phyloP scores from a whole-genome alignment of 257 asterid species.

The Linderniella brevidens region DNA sequence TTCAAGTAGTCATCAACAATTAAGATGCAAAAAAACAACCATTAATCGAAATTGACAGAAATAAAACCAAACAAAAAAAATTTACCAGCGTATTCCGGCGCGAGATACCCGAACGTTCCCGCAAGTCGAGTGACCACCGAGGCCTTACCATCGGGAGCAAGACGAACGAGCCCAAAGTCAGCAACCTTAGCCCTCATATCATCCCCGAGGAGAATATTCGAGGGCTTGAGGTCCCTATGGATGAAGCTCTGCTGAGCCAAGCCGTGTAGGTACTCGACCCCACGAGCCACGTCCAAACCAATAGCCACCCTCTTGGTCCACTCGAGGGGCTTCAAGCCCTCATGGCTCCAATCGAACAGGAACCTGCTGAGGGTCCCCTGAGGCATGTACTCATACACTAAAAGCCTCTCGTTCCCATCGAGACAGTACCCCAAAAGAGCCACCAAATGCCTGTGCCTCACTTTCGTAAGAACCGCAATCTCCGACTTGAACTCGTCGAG shows the following conservation, averaged over 20 bases:
- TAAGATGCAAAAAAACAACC: too few relatives aligned
- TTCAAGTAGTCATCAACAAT: too few relatives aligned
- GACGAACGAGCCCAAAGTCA: slow-evolving; percentile 82
- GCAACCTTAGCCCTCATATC: slow-evolving; percentile 91
- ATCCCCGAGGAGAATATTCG: slow-evolving; percentile 76
- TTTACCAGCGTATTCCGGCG: slow-evolving; percentile 66
- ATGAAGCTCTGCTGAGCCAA: slow-evolving; percentile 84
- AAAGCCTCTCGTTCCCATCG: slow-evolving; percentile 61
- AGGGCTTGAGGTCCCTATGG: slow-evolving; percentile 82
- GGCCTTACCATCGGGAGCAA: slow-evolving; percentile 80
- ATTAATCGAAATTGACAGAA: not conserved
- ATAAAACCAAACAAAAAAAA: not conserved
- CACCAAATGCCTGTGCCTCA: slow-evolving; percentile 78
- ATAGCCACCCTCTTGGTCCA: slow-evolving; percentile 65
- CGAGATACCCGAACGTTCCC: slow-evolving; percentile 83
- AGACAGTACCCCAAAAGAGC: slow-evolving; percentile 71
- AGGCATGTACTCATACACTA: slow-evolving; percentile 80
- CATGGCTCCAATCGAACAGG: slow-evolving; percentile 57
- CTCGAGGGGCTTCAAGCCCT: slow-evolving; percentile 66
- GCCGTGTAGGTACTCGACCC: slow-evolving; percentile 72
- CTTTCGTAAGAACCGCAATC: slow-evolving; percentile 81
- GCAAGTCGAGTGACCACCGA: slow-evolving; percentile 65
- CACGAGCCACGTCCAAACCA: slow-evolving; percentile 79
- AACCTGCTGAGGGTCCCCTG: slow-evolving; percentile 74
- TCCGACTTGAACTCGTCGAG: slow-evolving; percentile 73